A percentile compares a stretch with the other conserved stretches of the same genome.
Conservation (phyloP, 2,329 filamentous ascomycete genomes). For the Fusarium subtropicale region DNA sequence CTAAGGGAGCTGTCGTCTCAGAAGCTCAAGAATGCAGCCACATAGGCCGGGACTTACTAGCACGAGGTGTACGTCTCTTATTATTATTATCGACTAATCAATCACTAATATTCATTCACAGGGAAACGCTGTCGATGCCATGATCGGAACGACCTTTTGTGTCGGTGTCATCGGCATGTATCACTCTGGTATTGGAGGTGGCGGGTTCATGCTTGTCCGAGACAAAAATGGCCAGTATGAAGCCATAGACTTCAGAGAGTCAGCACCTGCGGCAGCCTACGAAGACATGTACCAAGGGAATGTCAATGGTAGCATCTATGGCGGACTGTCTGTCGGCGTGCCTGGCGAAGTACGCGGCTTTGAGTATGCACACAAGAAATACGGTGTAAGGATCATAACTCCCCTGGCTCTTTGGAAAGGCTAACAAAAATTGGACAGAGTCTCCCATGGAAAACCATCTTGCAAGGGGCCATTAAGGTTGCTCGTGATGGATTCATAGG, state of each 20-base stretch:
- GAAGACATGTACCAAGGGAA: constrained; percentile 88
- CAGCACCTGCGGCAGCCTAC: constrained; percentile 82
- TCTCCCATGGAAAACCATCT: constrained; percentile 76
- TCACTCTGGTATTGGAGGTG: constrained; percentile 86
- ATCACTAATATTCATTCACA: constrained; percentile 36
- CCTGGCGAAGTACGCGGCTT: constrained; percentile 83
- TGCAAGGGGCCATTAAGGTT: constrained; percentile 78
- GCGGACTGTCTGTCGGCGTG: constrained; percentile 78
- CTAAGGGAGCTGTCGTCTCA: constrained; percentile 74
- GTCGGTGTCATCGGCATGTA: constrained; percentile 82
- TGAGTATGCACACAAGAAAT: constrained; percentile 79
- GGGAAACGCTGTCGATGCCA: constrained; percentile 82
- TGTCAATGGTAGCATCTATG: constrained; percentile 71
- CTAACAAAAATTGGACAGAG: constrained; percentile 47
- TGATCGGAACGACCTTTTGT: constrained; percentile 80
- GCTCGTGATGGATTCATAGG: constrained; percentile 77
- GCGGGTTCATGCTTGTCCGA: constrained; percentile 88
- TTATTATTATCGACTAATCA: background rate
- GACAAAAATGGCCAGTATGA: constrained; percentile 80
- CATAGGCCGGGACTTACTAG: constrained; percentile 73
- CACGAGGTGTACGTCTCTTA: constrained; percentile 58
- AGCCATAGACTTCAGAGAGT: constrained; percentile 89
- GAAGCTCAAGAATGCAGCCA: constrained; percentile 76
- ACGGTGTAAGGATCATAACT: constrained; percentile 63
- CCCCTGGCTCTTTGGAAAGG: background rate